Evolutionary conservation across 2,329 filamentous ascomycete genomes (phyloP).

Genomic region (Pseudogymnoascus sp.): DNA sequence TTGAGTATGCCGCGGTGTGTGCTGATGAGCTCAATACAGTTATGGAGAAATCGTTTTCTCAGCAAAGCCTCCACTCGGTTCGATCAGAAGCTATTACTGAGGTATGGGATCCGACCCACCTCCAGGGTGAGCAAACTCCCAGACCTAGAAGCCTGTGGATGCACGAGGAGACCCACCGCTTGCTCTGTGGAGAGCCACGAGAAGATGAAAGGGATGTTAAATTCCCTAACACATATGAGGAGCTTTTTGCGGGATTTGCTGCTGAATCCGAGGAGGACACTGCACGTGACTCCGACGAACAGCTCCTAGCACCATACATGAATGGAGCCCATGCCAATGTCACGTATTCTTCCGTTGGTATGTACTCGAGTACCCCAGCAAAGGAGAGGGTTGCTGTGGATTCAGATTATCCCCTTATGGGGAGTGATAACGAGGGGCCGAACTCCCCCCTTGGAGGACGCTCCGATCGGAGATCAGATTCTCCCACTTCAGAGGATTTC

Average conservation of each 20-base stretch:
- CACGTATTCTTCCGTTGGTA: not conserved
- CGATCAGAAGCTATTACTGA: not conserved
- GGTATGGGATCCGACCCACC: not conserved
- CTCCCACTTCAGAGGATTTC: not conserved
- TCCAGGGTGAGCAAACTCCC: not conserved
- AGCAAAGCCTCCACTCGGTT: too few relatives aligned
- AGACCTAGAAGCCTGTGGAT: not conserved
- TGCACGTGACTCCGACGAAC: not conserved
- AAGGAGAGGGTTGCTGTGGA: not conserved
- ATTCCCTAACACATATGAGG: not conserved
- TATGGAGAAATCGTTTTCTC: not conserved
- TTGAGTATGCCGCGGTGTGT: conserved; percentile 18
- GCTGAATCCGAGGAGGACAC: not conserved
- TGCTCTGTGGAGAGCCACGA: not conserved
- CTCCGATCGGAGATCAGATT: not conserved
- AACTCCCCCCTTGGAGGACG: not conserved
- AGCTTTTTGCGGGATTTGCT: not conserved
- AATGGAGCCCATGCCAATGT: not conserved
- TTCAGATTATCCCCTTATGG: not conserved
- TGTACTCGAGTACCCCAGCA: not conserved
- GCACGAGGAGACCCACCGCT: not conserved
- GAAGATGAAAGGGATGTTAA: not conserved
- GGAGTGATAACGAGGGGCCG: not conserved
- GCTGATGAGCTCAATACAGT: not conserved
- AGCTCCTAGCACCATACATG: not conserved